Evolutionary conservation across 1,284 basidiomycete species (phyloP).

Genomic region (Apiotrichum gracile): DNA sequence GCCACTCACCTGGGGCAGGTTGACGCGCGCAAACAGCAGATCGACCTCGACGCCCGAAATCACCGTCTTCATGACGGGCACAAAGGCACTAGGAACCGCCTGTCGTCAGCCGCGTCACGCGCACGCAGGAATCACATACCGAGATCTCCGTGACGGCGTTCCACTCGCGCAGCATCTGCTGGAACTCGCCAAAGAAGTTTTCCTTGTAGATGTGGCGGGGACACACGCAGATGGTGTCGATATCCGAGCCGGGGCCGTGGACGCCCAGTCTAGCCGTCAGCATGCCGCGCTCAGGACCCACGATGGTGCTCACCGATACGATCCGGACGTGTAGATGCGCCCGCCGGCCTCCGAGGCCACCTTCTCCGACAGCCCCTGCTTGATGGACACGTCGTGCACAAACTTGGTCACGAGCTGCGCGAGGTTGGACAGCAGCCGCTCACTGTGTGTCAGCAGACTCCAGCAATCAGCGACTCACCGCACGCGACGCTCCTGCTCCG

Average conservation of each 20-base stretch:
- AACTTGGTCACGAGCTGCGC: constrained; percentile 89
- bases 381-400: constrained; percentile 74
- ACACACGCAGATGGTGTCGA: constrained; percentile 97
- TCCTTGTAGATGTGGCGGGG: constrained; percentile 92
- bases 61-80: constrained; percentile 88
- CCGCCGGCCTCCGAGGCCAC: constrained; percentile 83
- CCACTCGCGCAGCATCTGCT: constrained; percentile 76
- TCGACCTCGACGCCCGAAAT: constrained; percentile 91
- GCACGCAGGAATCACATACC: constrained; percentile 54
- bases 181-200: constrained; percentile 92
- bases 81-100: constrained; percentile 94
- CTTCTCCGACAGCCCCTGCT: constrained; percentile 74
- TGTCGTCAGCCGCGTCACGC: constrained; percentile 33
- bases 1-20: constrained; percentile 36
- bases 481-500: constrained; percentile 76
- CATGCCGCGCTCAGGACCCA: background rate
- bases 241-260: constrained; percentile 92
- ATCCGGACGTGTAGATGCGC: constrained; percentile 98
- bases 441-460: constrained; percentile 54
- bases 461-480: constrained; percentile 57
- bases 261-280: constrained; percentile 63
- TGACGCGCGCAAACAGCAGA: constrained; percentile 72
- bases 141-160: constrained; percentile 86
- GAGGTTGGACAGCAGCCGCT: constrained; percentile 85
- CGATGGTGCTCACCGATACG: constrained; percentile 58